phyloP scores from a whole-genome alignment of 805 yeast species.

The Sugiyamaella americana region DNA sequence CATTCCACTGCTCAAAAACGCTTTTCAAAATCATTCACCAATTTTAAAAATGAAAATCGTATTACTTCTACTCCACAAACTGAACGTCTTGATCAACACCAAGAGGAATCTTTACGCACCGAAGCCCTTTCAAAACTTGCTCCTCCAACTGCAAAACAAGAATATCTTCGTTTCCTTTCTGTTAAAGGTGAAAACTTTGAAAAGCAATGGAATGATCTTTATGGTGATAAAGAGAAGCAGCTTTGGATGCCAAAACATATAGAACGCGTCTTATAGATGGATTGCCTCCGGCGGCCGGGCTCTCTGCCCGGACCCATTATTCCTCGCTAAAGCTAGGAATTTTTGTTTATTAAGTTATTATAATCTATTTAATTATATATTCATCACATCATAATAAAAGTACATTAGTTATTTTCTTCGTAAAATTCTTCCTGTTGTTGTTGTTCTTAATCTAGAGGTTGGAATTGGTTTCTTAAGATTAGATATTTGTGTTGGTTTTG shows the following conservation, averaged over 20 bases:
- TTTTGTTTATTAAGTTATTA: too few species aligned
- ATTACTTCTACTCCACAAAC: constrained; percentile 24
- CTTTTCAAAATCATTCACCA: constrained; percentile 25
- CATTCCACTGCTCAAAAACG: constrained; percentile 15
- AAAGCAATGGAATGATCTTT: constrained; percentile 18
- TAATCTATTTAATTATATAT: too few species aligned
- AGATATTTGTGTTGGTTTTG: too few species aligned
- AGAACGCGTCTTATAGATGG: too few species aligned
- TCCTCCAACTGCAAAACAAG: constrained; percentile 25
- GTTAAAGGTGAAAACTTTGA: constrained; percentile 27
- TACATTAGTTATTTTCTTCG: too few species aligned
- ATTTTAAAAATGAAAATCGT: constrained; percentile 17
- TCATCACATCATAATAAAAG: too few species aligned
- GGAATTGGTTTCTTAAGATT: too few species aligned
- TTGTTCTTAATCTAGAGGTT: too few species aligned
- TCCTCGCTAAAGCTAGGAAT: too few species aligned
- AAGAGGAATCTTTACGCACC: constrained; percentile 22
- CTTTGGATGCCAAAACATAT: constrained; percentile 23
- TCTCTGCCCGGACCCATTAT: too few species aligned
- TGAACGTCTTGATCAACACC: constrained; percentile 20
- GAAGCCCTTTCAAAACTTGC: constrained; percentile 23
- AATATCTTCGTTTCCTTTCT: constrained; percentile 28
- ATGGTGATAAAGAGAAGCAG: constrained; percentile 15
- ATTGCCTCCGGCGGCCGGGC: too few species aligned
- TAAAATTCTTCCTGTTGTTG: too few species aligned